Percentiles rank a stretch among this genome's conserved stretches.
Conservation (phyloP, 169 alveolate genomes). For the Plasmodium coatneyi region DNA sequence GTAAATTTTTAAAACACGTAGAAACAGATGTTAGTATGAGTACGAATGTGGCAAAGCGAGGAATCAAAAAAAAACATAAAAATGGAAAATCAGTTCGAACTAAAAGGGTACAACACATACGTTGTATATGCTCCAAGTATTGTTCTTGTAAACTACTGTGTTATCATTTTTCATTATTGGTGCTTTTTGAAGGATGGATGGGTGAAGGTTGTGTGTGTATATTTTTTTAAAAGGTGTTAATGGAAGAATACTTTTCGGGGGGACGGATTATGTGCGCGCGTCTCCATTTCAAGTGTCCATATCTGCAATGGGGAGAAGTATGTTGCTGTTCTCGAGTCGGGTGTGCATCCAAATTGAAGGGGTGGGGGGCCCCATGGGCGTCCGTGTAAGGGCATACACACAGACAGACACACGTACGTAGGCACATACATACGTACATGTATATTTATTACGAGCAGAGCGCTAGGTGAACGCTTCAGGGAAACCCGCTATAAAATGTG, state of each 20-base stretch:
- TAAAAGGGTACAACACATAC: background rate
- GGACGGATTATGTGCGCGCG: background rate
- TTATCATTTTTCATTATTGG: conserved; percentile 59
- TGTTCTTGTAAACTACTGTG: conserved; percentile 19
- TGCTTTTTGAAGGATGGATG: background rate
- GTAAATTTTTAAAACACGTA: background rate
- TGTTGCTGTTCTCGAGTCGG: background rate
- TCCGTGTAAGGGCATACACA: background rate
- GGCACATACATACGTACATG: background rate
- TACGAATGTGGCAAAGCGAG: background rate
- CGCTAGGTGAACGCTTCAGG: background rate
- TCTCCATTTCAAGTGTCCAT: background rate
- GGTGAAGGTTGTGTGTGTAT: background rate
- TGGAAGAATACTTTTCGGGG: background rate
- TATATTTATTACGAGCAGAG: background rate
- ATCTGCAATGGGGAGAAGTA: background rate
- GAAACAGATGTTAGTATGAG: background rate
- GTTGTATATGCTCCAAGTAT: conserved; percentile 40
- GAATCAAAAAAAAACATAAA: background rate
- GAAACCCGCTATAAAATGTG: background rate
- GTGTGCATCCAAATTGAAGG: background rate
- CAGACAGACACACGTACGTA: background rate
- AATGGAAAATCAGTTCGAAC: background rate
- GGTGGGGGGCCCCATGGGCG: background rate
- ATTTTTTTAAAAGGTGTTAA: background rate